Evolutionary conservation across 345 rosid genomes (phyloP).

Genomic region (Murraya koenigii): DNA sequence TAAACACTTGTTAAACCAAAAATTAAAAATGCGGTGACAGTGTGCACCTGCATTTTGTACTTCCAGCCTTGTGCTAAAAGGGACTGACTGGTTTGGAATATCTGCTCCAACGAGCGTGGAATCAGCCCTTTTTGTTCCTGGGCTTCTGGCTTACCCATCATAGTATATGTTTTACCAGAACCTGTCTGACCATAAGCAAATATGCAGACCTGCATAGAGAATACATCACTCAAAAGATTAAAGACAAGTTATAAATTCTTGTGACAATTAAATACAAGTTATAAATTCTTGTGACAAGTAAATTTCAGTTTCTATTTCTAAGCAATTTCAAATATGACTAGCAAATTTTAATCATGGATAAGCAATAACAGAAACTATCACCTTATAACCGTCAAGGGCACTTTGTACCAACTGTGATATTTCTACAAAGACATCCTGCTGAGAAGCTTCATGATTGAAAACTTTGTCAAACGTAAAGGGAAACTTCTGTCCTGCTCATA

Average conservation of each 20-base stretch:
- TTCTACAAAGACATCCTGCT: slow-evolving; percentile 83
- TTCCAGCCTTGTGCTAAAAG: slow-evolving; percentile 90
- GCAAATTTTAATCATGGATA: neutral
- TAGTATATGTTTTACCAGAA: slow-evolving; percentile 95
- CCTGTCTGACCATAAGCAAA: slow-evolving; percentile 99
- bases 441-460: slow-evolving; percentile 78
- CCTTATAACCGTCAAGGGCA: slow-evolving; percentile 98
- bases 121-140: slow-evolving; percentile 77
- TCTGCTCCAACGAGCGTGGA: slow-evolving; percentile 88
- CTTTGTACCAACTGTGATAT: slow-evolving; percentile 94
- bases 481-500: slow-evolving; percentile 62
- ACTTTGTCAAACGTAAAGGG: slow-evolving; percentile 96
- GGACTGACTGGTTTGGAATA: slow-evolving; percentile 71
- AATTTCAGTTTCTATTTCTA: neutral
- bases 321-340: neutral
- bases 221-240: neutral
- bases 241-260: neutral
- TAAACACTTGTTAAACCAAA: neutral
- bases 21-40: neutral
- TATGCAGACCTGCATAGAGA: slow-evolving; percentile 69
- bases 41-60: slow-evolving; percentile 80
- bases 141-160: slow-evolving; percentile 92
- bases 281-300: neutral
- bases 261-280: neutral
- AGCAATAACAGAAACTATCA: slow-evolving; percentile 13